Evolutionary conservation across 139 green algal genomes (phyloP), one percentile per base, ranked within the genome.

Genomic region (Chlorella ohadii): DNA sequence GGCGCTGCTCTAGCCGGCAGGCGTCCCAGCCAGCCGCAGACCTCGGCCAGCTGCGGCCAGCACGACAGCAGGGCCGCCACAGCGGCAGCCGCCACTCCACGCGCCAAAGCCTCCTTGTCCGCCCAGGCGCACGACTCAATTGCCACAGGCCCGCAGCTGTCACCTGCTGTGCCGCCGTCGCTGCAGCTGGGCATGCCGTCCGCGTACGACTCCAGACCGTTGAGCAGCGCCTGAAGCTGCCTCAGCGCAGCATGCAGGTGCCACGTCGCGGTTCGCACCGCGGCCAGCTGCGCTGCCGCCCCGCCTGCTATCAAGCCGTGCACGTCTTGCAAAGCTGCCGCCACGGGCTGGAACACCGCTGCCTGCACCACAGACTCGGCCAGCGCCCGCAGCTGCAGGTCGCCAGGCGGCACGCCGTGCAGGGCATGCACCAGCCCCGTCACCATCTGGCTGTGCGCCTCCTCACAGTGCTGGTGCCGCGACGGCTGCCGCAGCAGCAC

Each of bases 141-240:
- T 51, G 44, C 44, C 9, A 9, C 6, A 22, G 15, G 51, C 25
- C 2, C 27, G 36, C 4, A 41, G 55, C 20, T 44, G 47, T 17
- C n/a, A 44, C n/a, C 76, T 34, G 59, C 4, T 19, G 28, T 28
- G 66, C 17, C 9, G 71, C 71, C 41, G 28, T 64, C 47, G 47
- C 72, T 31, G 44, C 22, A 51, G n/a, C 36, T 74, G 67, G 36
- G 31, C 15, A 44, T 3, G 55, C 47, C 81, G 23, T 77, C 72
- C 2, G 27, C 20, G 17, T 81, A 82, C 7, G 25, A 34, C 61
- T 87, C 83, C 41, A 84, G 57, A 9, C 22, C 75, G 25, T 87
- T 87, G 20, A 87, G 72, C 41, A 87, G 57, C 19, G 83, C 74
- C 31, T 85, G 67, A 22, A 84, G 31, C 68, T 79, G 59, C 34